phyloP scores from a whole-genome alignment of 1,139 yeast species.

The Hyphopichia pseudoburtonii region DNA sequence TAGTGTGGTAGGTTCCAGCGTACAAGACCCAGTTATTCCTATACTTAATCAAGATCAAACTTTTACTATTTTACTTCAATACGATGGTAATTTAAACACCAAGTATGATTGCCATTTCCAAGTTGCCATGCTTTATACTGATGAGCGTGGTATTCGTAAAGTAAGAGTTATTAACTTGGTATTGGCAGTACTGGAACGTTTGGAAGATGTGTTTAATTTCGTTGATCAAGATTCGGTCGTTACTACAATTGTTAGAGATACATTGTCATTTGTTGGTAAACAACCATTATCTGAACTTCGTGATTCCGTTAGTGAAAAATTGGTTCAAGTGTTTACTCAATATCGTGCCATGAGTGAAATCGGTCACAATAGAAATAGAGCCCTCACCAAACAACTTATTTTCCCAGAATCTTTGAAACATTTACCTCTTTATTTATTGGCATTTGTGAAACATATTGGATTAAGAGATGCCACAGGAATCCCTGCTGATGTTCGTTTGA shows the following conservation, averaged over 20 bases:
- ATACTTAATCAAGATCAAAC: slow-evolving; percentile 64
- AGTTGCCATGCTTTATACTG: slow-evolving; percentile 84
- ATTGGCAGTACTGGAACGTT: slow-evolving; percentile 76
- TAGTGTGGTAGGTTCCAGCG: slow-evolving; percentile 34
- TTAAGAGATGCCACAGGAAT: slow-evolving; percentile 50
- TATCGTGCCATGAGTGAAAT: slow-evolving; percentile 62
- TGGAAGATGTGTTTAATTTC: slow-evolving; percentile 73
- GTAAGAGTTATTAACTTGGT: slow-evolving; percentile 82
- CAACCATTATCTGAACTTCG: slow-evolving; percentile 64
- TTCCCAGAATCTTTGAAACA: slow-evolving; percentile 82
- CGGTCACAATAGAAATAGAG: slow-evolving; percentile 45
- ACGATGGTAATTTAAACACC: slow-evolving; percentile 74
- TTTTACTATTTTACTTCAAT: slow-evolving; percentile 67
- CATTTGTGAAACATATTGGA: slow-evolving; percentile 69
- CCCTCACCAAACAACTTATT: slow-evolving; percentile 64
- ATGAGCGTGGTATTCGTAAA: slow-evolving; percentile 69
- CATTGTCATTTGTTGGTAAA: slow-evolving; percentile 59
- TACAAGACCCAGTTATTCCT: slow-evolving; percentile 70
- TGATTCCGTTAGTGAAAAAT: slow-evolving; percentile 59
- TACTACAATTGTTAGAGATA: slow-evolving; percentile 72
- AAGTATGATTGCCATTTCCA: slow-evolving; percentile 87
- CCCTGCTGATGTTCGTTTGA: slow-evolving; percentile 59
- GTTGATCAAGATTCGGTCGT: slow-evolving; percentile 83
- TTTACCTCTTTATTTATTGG: slow-evolving; percentile 64
- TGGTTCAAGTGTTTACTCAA: slow-evolving; percentile 73